A percentile compares a stretch with the other conserved stretches of the same genome.
These are phyloP conservation scores for Ziziphus jujuba DNA, from an alignment of 306 rosid genomes.

Conservation along the genomic window DNA sequence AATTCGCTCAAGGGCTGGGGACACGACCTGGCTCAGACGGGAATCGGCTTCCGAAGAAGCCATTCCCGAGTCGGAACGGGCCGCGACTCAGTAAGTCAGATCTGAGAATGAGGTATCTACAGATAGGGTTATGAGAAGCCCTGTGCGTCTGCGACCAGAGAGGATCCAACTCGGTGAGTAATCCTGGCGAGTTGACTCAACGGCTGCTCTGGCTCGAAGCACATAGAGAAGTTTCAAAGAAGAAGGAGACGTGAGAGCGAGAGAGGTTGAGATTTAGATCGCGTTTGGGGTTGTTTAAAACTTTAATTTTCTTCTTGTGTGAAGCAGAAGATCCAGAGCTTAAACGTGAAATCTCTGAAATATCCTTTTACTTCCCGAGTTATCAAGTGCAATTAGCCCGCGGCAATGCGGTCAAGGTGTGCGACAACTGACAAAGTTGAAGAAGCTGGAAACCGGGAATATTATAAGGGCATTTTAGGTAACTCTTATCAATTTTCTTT, in stretches of 20 bases:
- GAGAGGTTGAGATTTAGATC: constrained; percentile 39
- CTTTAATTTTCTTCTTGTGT: background rate
- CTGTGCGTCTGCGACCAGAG: background rate
- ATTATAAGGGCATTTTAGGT: background rate
- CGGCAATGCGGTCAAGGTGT: too few relatives aligned
- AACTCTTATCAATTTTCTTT: background rate
- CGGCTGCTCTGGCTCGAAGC: constrained; percentile 12
- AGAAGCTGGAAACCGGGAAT: background rate
- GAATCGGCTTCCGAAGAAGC: constrained; percentile 99
- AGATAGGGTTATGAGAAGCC: background rate
- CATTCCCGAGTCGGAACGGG: constrained; percentile 77
- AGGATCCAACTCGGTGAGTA: constrained; percentile 12
- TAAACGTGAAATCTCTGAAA: background rate
- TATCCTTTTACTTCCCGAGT: background rate
- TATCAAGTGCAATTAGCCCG: too few relatives aligned
- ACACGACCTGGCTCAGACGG: constrained; percentile 82
- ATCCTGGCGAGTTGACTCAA: constrained; percentile 47
- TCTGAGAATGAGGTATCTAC: constrained; percentile 16
- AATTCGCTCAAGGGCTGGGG: constrained; percentile 90
- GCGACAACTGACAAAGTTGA: background rate
- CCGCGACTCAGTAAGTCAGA: constrained; percentile 43
- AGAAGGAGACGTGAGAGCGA: constrained; percentile 1
- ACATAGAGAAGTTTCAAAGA: background rate
- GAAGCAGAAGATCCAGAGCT: background rate
- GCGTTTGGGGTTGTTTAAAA: constrained; percentile 3